A percentile compares a stretch with the other conserved stretches of the same genome.
Evolutionary conservation across 345 rosid genomes (phyloP).

Genomic region (Eucalyptus tenuipes): DNA sequence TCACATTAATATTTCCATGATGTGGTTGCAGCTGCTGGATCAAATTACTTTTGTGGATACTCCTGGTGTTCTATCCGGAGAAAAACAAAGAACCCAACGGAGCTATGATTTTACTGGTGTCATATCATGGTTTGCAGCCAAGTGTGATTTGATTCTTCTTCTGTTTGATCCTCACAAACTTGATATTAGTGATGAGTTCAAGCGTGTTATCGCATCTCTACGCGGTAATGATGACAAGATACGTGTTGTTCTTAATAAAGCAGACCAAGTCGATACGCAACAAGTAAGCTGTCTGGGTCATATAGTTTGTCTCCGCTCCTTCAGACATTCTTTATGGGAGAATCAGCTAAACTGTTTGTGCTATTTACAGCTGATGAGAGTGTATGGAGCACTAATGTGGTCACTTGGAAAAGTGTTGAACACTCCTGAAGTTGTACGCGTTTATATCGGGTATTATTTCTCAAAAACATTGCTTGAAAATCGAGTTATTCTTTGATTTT

Average conservation of each 20-base stretch:
- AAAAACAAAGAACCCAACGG: conserved; percentile 84
- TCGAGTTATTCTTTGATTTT: background rate
- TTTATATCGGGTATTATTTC: conserved; percentile 65
- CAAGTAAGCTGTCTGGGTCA: conserved; percentile 27
- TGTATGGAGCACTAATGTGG: conserved; percentile 97
- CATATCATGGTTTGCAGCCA: conserved; percentile 95
- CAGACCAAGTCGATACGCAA: conserved; percentile 93
- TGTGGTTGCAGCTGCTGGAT: conserved; percentile 54
- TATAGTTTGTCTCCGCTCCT: background rate
- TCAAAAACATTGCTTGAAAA: background rate
- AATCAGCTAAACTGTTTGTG: background rate
- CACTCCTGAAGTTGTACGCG: conserved; percentile 89
- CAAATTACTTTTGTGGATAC: conserved; percentile 89
- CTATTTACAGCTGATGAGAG: conserved; percentile 72
- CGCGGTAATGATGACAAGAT: conserved; percentile 94
- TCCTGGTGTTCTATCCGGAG: conserved; percentile 94
- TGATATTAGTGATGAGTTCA: conserved; percentile 91
- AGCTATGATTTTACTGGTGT: conserved; percentile 88
- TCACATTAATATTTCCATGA: background rate
- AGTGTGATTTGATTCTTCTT: conserved; percentile 89
- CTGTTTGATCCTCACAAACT: conserved; percentile 95
- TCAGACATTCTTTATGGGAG: background rate
- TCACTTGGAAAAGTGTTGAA: conserved; percentile 91
- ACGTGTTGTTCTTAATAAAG: conserved; percentile 90
- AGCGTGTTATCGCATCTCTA: conserved; percentile 73